Base-by-base conservation (phyloP, 164 flowering plant species). In the Buxus sempervirens region DNA sequence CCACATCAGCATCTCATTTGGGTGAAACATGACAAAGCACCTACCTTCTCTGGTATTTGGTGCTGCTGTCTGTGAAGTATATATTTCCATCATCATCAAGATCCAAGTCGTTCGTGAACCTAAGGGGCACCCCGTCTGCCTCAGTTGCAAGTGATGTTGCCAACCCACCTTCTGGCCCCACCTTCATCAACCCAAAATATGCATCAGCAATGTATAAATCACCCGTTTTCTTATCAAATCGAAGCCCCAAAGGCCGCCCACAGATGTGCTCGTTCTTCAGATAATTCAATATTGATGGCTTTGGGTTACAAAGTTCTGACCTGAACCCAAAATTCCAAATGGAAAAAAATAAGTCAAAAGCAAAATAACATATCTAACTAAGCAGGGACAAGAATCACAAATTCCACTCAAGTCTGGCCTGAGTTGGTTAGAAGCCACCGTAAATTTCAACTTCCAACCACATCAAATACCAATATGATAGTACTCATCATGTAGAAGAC, bases 181-280 rank as follows among this genome's bases (percentile, higher is more conserved):
- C 99, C 74, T 86, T 89, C 90, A 89, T 63, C 76, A 95, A 74
- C 58, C 99, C 99, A 45, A 92, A 75, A 77, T 95, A 95, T 22
- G 99, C 98, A 82, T 95, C 99, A 42, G 96, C 97, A 64, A 95
- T 95, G 77, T 89, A 92, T 54, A 95, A 53, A 63, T 92, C 96
- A 58, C 97, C 93, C 21, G 90, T 92, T 79, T 79, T 89, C 84
- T 92, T 90, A 73, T 90, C 77, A 63, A 95, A 95, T 16, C 97
- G 82, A 18, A 95, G 88, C 53, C 98, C 99, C 77, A 95, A 72
- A 48, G 99, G 97, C 68, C 99, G 82, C 23, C 99, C 99, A 66
- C 99, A 95, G 41, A 92, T 81, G 62, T 95, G 99, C 82, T 95
- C 99, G 61, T 87, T 83, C 84, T 83, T 82, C 79, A 87, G 56